Percentiles rank a stretch among this genome's conserved stretches.
Conservation (phyloP, 352 stramenopile genomes). For the Phytophthora sp. region DNA sequence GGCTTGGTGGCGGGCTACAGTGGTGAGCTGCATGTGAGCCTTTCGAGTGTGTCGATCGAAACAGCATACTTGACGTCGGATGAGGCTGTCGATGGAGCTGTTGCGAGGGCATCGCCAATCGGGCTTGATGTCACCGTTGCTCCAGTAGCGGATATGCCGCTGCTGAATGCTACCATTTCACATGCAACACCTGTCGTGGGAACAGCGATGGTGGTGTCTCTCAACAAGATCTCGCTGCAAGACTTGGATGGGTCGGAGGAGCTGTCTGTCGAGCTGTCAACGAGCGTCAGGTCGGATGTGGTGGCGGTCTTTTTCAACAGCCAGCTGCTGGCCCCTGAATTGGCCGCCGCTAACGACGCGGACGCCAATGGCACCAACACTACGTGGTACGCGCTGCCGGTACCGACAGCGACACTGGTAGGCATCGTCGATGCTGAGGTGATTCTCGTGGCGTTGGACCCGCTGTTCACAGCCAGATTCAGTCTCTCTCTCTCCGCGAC, state of each 20-base stretch:
- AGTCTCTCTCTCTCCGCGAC: slow-evolving; percentile 15
- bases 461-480: slow-evolving; percentile 2
- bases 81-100: background rate
- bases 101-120: background rate
- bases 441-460: slow-evolving; percentile 12
- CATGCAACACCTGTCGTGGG: background rate
- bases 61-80: background rate
- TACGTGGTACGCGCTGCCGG: slow-evolving; percentile 14
- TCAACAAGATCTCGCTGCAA: slow-evolving; percentile 12
- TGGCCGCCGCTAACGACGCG: too few species aligned
- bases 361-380: too few species aligned
- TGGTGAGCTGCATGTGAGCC: slow-evolving; percentile 11
- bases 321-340: background rate
- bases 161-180: background rate
- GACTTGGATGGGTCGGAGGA: slow-evolving; percentile 28
- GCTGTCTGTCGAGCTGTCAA: slow-evolving; percentile 8
- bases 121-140: background rate
- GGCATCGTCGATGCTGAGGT: slow-evolving; percentile 18
- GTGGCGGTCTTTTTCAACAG: slow-evolving; percentile 21
- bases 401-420: background rate
- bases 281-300: background rate
- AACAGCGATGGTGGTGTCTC: slow-evolving; percentile 12
- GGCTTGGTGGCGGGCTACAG: slow-evolving; percentile 25
- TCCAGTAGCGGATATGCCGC: background rate
- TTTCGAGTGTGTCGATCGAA: slow-evolving; percentile 21